Base-by-base conservation (phyloP, 2,329 filamentous ascomycete genomes). In the Mollisia scopiformis region DNA sequence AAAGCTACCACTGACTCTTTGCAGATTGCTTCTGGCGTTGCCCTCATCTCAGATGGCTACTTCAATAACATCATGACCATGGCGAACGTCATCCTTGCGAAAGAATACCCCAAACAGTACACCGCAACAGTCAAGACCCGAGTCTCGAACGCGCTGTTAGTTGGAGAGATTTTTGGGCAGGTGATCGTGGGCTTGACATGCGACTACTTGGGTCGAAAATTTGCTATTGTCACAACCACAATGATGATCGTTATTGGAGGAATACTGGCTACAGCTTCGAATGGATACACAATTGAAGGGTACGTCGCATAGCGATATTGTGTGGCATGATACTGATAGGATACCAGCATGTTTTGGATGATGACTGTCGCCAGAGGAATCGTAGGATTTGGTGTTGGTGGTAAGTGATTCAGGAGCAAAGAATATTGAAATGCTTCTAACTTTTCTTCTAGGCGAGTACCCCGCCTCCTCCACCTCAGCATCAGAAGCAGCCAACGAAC, bases 261-360 rank as follows among this genome's bases (percentile, higher is more conserved):
- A 1, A 75, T 81, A 27, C 62, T 82, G 19, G 79, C 79, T 1
- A 78, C 77, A 0, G 80, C 78, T 3, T 73, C 78, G 0, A 71
- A 79, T 58, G 80, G 80, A 10, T 65, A 72, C 5, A 82, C 79
- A 2, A 75, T 78, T 31, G 61, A 78, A 19, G 79, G 63, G 61
- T 62, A 62, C 33, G 43, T 47, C 49, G 49, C 30, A 11, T 13
- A 23, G 33, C 31, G 16, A 43, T 58, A 23, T 27, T 6, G 13
- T 31, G 14, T 51, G 6, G 28, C 27, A 16, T 31, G 28, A 5
- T 25, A 23, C 43, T 47, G 43, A 47, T 47, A 11, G 13, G 4
- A 6, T 13, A 14, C 5, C 30, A 64, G 78, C 59, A 82, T 84
- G 79, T 79, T 82, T 58, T 82, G 80, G 80, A 82, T 82, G 76